These are phyloP conservation scores for Russula abietina DNA, from an alignment of 768 basidiomycete species.

Conservation along the genomic window DNA sequence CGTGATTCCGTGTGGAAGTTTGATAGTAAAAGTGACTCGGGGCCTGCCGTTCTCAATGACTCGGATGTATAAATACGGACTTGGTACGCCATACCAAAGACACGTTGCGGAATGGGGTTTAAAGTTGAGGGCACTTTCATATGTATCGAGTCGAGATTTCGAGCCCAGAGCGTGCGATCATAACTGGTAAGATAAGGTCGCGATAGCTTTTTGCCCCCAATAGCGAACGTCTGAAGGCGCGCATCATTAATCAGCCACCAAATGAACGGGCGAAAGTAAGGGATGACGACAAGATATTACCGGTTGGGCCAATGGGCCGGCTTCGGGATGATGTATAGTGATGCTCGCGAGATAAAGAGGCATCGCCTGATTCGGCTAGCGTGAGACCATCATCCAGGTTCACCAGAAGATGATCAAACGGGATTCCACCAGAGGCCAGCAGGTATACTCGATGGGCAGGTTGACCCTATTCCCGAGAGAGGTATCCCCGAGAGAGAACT, in stretches of 20 bases:
- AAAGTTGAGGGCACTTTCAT: constrained; percentile 3
- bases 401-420: not conserved
- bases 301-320: constrained; percentile 11
- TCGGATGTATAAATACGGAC: not conserved
- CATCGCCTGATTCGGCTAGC: constrained; percentile 4
- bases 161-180: constrained; percentile 9
- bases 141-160: constrained; percentile 7
- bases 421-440: not conserved
- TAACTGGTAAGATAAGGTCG: constrained; percentile 5
- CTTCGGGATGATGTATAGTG: not conserved
- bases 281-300: constrained; percentile 17
- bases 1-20: not conserved
- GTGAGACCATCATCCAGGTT: not conserved
- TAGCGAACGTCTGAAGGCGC: not conserved
- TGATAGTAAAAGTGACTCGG: not conserved
- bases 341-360: not conserved
- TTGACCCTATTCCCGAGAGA: not conserved
- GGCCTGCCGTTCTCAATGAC: not conserved
- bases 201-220: not conserved
- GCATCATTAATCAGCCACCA: constrained; percentile 14
- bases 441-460: not conserved
- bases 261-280: not conserved
- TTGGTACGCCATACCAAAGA: not conserved
- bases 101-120: constrained; percentile 12
- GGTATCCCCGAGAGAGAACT: not conserved